Base-by-base conservation (phyloP, 164 flowering plant genomes). In the Stephania cephalantha region DNA sequence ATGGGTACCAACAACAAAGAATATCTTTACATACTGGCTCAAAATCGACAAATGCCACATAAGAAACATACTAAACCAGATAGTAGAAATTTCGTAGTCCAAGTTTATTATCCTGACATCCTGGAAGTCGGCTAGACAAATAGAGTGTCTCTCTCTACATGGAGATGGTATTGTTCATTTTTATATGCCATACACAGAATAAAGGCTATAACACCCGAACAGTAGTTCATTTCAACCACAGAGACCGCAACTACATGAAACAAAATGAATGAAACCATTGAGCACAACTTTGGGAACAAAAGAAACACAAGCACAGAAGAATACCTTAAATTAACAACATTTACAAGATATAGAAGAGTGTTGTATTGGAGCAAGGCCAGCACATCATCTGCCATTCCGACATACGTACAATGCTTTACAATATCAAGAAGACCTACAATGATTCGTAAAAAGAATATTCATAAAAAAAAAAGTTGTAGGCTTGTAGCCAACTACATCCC, bases 341-440 rank as follows among this genome's bases (percentile, higher is more conserved):
- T 91, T 53, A 87, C 97, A 66, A 96, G 98, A 85, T 88, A 96
- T 12, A 94, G 87, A 75, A 84, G 87, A 55, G 97, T 96, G 46
- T 84, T 84, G 81, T 94, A 89, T 83, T 94, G 99, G 81, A 96
- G 90, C 84, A 96, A 80, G 61, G 97, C 98, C 82, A 88, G 86
- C 72, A 86, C 83, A 85, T 93, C 94, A 85, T 95, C 97, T 75
- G 97, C 97, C 98, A 95, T 92, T 73, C 98, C 99, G 80, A 95
- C 79, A 79, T 89, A 95, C 46, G 92, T 80, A 84, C 94, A 91
- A 68, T 90, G 83, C 74, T 85, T 87, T 17, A 93, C 90, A 77
- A 90, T 83, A 58, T 95, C 97, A 81, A 92, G 85, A 81, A 95
- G 77, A 80, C 90, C 97, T 95, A 73, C 53, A 80, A 69, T 25